Base-by-base conservation (phyloP, 1,284 basidiomycete species). In the Cutaneotrichosporon curvatum region DNA sequence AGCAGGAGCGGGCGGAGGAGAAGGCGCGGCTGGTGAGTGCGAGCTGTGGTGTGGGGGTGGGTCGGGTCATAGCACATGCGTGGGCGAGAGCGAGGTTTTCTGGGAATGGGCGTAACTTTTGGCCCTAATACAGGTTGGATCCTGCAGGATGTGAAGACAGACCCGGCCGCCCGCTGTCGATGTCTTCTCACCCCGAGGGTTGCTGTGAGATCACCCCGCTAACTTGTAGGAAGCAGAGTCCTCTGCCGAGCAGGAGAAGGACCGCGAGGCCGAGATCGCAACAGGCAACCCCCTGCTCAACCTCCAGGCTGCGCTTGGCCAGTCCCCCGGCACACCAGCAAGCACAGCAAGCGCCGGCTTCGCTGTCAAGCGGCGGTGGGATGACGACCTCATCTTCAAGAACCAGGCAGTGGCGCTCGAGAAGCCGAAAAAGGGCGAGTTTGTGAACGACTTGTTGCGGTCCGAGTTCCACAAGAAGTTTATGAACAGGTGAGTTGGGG, bases 341-440 rank as follows among this genome's bases (percentile, higher is more conserved):
- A 34, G 37, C 25, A 23, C 44, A 2, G 28, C 57, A 2, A 45
- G 56, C 15, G 79, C 59, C 1, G 53, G 60, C 1, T 95, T 96
- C 63, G 80, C 87, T 12, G 89, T 96, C 52, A 94, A 94, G 75
- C 78, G 84, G 59, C 78, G 91, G 45, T 96, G 91, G 91, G 91
- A 96, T 66, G 90, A 95, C 64, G 88, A 96, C 71, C 75, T 94
- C 48, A 91, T 96, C 62, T 96, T 96, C 80, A 95, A 95, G 75
- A 95, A 95, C 68, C 91, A 96, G 71, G 87, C 91, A 1, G 81
- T 83, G 68, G 79, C 78, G 40, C 30, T 62, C 32, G 75, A 76
- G 53, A 87, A 83, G 65, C 74, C 77, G 4, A 77, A 78, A 50
- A 84, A 78, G 57, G 83, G 84, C 11, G 83, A 85, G 54, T 95